Evolutionary conservation across 495 filamentous ascomycete species (phyloP).

Genomic region (Trichocladium uniseriatum): DNA sequence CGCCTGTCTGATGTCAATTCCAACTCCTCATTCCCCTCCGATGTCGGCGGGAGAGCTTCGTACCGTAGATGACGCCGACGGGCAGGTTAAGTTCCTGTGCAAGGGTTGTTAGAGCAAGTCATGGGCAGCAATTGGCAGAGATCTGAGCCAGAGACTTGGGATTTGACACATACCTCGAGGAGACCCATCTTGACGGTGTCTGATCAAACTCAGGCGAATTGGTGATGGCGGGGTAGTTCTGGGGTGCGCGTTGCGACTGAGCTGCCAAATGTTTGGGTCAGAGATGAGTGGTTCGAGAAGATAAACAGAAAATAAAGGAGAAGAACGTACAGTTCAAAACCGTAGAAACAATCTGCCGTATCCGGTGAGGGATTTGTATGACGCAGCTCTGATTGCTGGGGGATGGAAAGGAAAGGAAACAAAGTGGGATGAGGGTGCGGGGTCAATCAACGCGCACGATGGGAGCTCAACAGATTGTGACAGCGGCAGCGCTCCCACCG

Average conservation of each 20-base stretch:
- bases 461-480: constrained; percentile 4
- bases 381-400: constrained; percentile 10
- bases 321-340: background rate
- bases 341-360: constrained; percentile 8
- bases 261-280: background rate
- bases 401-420: background rate
- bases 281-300: background rate
- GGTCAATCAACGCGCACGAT: background rate
- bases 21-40: background rate
- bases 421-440: constrained; percentile 9
- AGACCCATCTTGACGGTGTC: constrained; percentile 11
- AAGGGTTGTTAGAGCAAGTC: background rate
- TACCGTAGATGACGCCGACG: constrained; percentile 17
- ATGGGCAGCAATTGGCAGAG: background rate
- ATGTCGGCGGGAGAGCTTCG: background rate
- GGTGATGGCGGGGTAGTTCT: constrained; percentile 8
- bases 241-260: background rate
- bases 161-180: constrained; percentile 7
- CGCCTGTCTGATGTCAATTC: constrained; percentile 4
- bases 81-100: constrained; percentile 16
- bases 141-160: background rate
- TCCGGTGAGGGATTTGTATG: constrained; percentile 16
- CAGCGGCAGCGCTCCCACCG: background rate
- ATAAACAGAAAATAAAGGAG: background rate
- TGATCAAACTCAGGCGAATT: background rate